Evolutionary conservation across 345 rosid species (phyloP).

Genomic region (Hirschfeldia incana): DNA sequence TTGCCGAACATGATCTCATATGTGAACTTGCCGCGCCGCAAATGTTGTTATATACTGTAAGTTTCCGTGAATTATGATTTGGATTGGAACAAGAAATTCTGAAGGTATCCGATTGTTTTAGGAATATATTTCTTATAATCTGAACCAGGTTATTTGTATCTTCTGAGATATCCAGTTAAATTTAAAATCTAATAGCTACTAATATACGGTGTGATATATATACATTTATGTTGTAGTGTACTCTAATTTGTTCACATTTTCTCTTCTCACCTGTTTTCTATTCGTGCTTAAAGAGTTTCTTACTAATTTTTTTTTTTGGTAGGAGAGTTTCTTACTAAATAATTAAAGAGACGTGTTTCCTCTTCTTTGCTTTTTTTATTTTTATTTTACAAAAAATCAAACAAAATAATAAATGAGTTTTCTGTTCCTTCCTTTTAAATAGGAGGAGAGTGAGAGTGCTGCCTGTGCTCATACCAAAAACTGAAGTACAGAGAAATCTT

Average conservation of each 20-base stretch:
- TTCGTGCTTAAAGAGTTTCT: neutral
- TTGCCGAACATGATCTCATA: neutral
- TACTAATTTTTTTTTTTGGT: too few species aligned
- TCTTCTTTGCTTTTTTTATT: neutral
- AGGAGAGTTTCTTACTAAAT: neutral
- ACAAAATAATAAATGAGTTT: neutral
- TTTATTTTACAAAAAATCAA: neutral
- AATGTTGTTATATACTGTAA: neutral
- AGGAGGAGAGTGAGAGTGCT: neutral
- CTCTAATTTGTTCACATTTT: neutral
- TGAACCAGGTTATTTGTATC: neutral
- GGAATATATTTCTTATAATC: neutral
- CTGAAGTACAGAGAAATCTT: neutral
- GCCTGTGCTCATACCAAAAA: neutral
- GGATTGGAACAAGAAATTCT: neutral
- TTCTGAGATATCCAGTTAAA: neutral
- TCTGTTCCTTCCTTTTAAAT: constrained; percentile 3
- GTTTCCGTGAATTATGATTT: neutral
- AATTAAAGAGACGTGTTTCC: constrained; percentile 13
- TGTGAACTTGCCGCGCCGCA: neutral
- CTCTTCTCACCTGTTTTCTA: neutral
- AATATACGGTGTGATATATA: neutral
- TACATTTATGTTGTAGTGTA: neutral
- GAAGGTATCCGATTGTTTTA: neutral
- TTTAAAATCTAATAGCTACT: neutral